Percentiles rank a stretch among this genome's conserved stretches.
Conservation (phyloP, 2,329 filamentous ascomycete genomes). For the Xylaria sp. region DNA sequence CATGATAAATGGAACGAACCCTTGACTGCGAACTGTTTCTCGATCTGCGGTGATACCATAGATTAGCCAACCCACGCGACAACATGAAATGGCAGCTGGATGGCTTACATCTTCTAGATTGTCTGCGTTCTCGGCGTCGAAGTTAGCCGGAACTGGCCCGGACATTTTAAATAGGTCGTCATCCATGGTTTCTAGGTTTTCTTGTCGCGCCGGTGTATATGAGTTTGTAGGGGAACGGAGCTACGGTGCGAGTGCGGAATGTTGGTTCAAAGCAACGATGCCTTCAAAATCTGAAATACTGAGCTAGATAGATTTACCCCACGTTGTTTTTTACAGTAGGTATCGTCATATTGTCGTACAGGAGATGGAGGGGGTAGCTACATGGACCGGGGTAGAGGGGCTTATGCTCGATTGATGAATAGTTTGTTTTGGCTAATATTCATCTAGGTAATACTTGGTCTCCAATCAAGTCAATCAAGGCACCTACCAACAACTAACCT, state of each 20-base stretch:
- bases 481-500: too few relatives aligned
- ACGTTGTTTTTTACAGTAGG: constrained; percentile 7
- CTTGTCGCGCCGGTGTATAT: not conserved
- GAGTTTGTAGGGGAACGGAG: not conserved
- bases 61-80: constrained; percentile 21
- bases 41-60: constrained; percentile 70
- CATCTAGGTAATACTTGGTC: not conserved
- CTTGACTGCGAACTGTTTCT: constrained; percentile 99
- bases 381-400: not conserved
- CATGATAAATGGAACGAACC: constrained; percentile 59
- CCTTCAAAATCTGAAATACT: not conserved
- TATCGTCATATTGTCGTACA: constrained; percentile 13
- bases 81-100: not conserved
- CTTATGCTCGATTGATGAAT: not conserved
- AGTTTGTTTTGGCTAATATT: not conserved
- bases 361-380: constrained; percentile 22
- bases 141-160: constrained; percentile 56
- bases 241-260: not conserved
- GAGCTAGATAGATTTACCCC: not conserved
- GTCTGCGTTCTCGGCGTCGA: constrained; percentile 57
- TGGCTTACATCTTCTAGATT: constrained; percentile 48
- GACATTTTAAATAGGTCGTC: constrained; percentile 46
- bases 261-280: constrained; percentile 5
- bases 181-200: constrained; percentile 38
- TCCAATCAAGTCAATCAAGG: too few relatives aligned